Conservation (phyloP, 2,329 filamentous ascomycete genomes). For the Paraconiothyrium brasiliense region DNA sequence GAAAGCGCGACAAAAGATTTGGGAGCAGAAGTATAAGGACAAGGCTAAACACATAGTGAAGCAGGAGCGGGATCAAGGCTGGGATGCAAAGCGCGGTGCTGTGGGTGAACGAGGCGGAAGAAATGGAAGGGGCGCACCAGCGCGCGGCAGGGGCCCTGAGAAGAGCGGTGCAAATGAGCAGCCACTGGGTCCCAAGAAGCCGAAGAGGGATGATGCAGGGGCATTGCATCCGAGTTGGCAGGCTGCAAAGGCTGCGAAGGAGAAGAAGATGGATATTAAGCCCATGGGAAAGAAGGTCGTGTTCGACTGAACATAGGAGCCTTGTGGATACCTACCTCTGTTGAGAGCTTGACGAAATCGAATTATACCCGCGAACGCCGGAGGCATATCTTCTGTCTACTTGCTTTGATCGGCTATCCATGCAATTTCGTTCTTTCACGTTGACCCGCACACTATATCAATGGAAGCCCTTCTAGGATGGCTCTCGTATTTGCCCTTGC, state of each 20-base stretch:
- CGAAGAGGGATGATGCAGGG: constrained; percentile 59
- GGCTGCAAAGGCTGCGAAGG: constrained; percentile 69
- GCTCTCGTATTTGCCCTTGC: too few species aligned
- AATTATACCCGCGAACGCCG: too few species aligned
- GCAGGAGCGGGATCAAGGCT: constrained; percentile 60
- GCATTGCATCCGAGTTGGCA: constrained; percentile 72
- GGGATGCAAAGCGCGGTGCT: constrained; percentile 69
- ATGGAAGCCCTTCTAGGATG: too few species aligned
- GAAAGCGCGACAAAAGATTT: constrained; percentile 78
- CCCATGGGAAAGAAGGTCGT: constrained; percentile 70
- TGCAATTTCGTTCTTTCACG: too few species aligned
- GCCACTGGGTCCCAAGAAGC: constrained; percentile 36
- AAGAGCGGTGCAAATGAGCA: constrained; percentile 45
- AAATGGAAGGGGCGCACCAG: constrained; percentile 29
- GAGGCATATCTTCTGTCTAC: too few species aligned
- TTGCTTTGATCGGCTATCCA: too few species aligned
- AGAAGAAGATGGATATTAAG: constrained; percentile 58
- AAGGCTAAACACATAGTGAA: constrained; percentile 73
- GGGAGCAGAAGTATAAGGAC: constrained; percentile 80
- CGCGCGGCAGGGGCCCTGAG: constrained; percentile 38
- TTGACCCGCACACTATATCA: too few species aligned
- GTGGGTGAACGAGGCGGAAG: constrained; percentile 42
- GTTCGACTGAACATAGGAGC: constrained; percentile 60
- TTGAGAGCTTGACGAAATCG: too few species aligned
- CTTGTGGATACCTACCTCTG: too few species aligned